phyloP scores from a whole-genome alignment of 192 early-diverging fungal genomes.

The Coemansia biformis region DNA sequence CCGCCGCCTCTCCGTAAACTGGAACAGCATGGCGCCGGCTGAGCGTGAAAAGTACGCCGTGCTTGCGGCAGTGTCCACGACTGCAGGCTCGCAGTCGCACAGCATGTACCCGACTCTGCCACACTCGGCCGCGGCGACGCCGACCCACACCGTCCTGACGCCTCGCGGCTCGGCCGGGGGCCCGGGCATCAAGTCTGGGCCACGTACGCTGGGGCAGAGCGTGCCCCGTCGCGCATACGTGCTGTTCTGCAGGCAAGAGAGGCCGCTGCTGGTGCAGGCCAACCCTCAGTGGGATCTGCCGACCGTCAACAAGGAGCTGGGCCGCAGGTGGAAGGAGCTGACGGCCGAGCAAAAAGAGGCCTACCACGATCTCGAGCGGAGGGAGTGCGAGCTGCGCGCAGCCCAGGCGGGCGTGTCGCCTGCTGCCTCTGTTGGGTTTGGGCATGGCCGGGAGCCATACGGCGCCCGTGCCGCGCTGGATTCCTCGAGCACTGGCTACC shows the following conservation, averaged over 20 bases:
- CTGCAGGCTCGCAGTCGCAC: too few species aligned
- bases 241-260: conserved; percentile 43
- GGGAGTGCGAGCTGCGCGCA: conserved; percentile 35
- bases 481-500: conserved; percentile 3
- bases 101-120: too few species aligned
- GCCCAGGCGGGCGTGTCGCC: background rate
- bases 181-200: background rate
- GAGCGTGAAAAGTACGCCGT: conserved; percentile 38
- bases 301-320: conserved; percentile 50
- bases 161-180: too few species aligned
- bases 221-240: conserved; percentile 48
- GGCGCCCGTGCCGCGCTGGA: background rate
- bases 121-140: background rate
- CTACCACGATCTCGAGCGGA: conserved; percentile 36
- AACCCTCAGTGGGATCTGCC: conserved; percentile 48
- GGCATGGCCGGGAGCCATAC: background rate
- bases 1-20: conserved; percentile 40
- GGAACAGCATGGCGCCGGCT: conserved; percentile 28
- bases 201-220: conserved; percentile 21
- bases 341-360: conserved; percentile 24
- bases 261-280: conserved; percentile 30
- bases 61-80: background rate
- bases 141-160: too few species aligned
- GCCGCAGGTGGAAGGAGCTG: conserved; percentile 49
- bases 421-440: background rate